These are phyloP conservation scores for Hypoxylon perforatum DNA, from an alignment of 495 filamentous ascomycete species.

Conservation along the genomic window DNA sequence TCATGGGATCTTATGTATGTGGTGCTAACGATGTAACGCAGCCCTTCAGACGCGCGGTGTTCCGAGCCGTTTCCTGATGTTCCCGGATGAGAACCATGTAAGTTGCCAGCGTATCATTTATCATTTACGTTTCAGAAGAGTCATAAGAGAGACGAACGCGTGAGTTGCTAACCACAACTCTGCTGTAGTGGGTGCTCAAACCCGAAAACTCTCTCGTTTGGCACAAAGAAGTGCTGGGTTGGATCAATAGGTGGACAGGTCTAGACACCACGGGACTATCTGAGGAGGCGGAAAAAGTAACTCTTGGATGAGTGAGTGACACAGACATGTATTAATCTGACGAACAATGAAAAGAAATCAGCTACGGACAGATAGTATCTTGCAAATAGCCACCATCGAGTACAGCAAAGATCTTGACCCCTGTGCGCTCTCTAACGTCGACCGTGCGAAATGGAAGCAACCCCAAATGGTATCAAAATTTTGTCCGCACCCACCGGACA, in stretches of 20 bases:
- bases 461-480: no score
- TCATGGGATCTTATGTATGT: not conserved
- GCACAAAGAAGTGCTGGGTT: slow-evolving; percentile 89
- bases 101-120: slow-evolving; percentile 29
- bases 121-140: no score
- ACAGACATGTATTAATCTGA: not conserved
- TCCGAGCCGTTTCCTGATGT: slow-evolving; percentile 80
- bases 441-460: no score
- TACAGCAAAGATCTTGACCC: not conserved
- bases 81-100: slow-evolving; percentile 81
- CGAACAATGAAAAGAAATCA: not conserved
- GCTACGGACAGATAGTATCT: not conserved
- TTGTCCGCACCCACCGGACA: no score
- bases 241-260: slow-evolving; percentile 86
- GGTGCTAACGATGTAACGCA: slow-evolving; percentile 11
- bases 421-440: not conserved
- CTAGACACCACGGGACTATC: slow-evolving; percentile 48
- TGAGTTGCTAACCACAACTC: slow-evolving; percentile 26
- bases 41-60: slow-evolving; percentile 79
- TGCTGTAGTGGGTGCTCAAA: slow-evolving; percentile 83
- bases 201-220: slow-evolving; percentile 91
- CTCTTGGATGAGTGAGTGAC: slow-evolving; percentile 9
- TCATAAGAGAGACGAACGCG: no score
- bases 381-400: not conserved
- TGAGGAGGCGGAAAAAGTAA: slow-evolving; percentile 21